A percentile compares a stretch with the other conserved stretches of the same genome.
phyloP scores from a whole-genome alignment of 1,139 yeast species.

The Geotrichum fermentans region DNA sequence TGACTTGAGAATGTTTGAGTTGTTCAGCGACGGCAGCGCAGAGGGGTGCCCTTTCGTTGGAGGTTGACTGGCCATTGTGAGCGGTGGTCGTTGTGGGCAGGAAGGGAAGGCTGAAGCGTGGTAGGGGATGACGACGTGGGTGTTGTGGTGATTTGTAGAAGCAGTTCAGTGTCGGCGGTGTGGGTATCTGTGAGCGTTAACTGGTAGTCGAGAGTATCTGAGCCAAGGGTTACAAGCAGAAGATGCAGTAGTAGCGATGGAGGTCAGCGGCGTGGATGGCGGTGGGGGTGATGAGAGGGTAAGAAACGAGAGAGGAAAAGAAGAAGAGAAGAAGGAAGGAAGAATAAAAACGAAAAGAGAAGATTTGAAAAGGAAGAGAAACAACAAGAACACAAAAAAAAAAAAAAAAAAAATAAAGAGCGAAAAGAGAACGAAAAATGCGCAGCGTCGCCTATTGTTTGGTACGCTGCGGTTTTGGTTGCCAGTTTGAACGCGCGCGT shows the following conservation, averaged over 20 bases:
- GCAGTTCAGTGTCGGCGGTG: too few species aligned
- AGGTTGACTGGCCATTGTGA: not conserved
- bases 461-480: too few species aligned
- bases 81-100: not conserved
- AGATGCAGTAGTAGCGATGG: too few species aligned
- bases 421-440: not conserved
- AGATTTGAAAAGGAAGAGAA: not conserved
- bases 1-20: conserved; percentile 41
- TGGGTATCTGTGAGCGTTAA: too few species aligned
- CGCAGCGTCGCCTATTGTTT: too few species aligned
- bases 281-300: not conserved
- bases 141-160: too few species aligned
- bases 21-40: conserved; percentile 17
- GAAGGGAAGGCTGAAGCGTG: not conserved
- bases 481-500: too few species aligned
- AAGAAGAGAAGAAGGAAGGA: not conserved
- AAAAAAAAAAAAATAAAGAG: conserved; percentile 8
- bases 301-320: not conserved
- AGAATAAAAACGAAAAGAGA: conserved; percentile 2
- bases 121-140: not conserved
- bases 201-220: too few species aligned
- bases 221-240: too few species aligned
- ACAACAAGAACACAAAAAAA: not conserved
- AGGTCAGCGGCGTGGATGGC: not conserved
- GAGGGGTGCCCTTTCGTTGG: conserved; percentile 5